Evolutionary conservation across 2,329 filamentous ascomycete species (phyloP).

Genomic region (Ascochyta koolunga): DNA sequence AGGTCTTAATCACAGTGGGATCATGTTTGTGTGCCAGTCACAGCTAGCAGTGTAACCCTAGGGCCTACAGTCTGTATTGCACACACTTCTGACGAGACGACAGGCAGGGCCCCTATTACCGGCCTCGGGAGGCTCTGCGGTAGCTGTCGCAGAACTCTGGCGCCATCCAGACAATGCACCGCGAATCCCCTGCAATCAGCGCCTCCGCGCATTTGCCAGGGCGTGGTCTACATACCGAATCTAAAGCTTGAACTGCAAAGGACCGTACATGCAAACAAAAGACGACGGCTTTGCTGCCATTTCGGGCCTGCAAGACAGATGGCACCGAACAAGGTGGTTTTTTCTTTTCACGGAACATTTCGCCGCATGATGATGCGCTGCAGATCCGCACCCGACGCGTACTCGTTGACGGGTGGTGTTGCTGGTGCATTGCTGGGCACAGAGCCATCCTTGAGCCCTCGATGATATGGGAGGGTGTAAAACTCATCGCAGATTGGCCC

Average conservation of each 20-base stretch:
- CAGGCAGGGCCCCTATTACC: slow-evolving; percentile 30
- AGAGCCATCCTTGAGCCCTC: background rate
- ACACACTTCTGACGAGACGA: slow-evolving; percentile 13
- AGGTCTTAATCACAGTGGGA: slow-evolving; percentile 13
- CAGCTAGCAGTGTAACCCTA: slow-evolving; percentile 26
- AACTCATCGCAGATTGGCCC: slow-evolving; percentile 11
- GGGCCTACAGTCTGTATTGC: slow-evolving; percentile 12
- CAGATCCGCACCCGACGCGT: slow-evolving; percentile 13
- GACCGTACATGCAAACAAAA: background rate
- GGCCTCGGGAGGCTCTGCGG: slow-evolving; percentile 21
- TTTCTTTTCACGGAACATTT: background rate
- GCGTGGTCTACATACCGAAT: slow-evolving; percentile 11
- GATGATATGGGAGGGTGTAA: slow-evolving; percentile 7
- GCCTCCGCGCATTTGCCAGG: slow-evolving; percentile 13
- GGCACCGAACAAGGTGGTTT: background rate
- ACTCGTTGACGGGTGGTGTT: slow-evolving; percentile 6
- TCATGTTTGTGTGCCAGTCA: slow-evolving; percentile 17
- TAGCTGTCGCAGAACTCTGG: slow-evolving; percentile 11
- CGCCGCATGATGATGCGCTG: slow-evolving; percentile 12
- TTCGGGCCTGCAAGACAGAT: slow-evolving; percentile 1
- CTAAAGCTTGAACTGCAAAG: background rate
- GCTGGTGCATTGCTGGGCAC: slow-evolving; percentile 2
- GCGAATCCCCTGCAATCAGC: slow-evolving; percentile 13
- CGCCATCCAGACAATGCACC: slow-evolving; percentile 12
- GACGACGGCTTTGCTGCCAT: slow-evolving; percentile 1